These are phyloP conservation scores for Aschersonia sp. DNA, from an alignment of 2,329 filamentous ascomycete genomes.

Conservation along the genomic window DNA sequence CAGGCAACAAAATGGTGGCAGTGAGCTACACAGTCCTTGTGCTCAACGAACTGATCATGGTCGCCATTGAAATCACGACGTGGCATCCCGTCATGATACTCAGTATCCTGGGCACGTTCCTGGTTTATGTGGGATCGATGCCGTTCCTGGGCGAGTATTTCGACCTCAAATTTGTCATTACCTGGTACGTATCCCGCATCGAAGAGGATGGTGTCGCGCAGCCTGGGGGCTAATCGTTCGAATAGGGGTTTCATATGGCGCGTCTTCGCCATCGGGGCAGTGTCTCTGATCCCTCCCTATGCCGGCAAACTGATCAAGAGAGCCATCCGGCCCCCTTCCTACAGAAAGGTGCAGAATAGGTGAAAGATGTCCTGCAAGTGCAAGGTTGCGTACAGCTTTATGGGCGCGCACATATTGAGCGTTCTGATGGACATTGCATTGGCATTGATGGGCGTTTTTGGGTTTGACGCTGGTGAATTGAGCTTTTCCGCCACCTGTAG, in stretches of 20 bases:
- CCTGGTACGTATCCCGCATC: conserved; percentile 31
- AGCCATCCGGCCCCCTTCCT: conserved; percentile 82
- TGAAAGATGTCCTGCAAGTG: conserved; percentile 16
- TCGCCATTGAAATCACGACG: conserved; percentile 88
- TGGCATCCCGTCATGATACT: conserved; percentile 93
- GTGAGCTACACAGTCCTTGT: conserved; percentile 88
- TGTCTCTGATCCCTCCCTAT: conserved; percentile 78
- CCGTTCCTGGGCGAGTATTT: conserved; percentile 87
- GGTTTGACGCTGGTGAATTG: too few relatives aligned
- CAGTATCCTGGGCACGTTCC: conserved; percentile 66
- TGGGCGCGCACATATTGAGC: too few relatives aligned
- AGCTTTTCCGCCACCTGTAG: too few relatives aligned
- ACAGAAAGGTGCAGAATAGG: conserved; percentile 76
- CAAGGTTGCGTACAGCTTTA: too few relatives aligned
- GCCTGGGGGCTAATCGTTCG: not conserved
- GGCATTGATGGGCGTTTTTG: too few relatives aligned
- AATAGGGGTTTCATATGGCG: conserved; percentile 76
- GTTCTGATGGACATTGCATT: too few relatives aligned
- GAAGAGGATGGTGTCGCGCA: too few relatives aligned
- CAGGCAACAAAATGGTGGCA: conserved; percentile 64
- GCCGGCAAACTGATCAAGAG: conserved; percentile 72
- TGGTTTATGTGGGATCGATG: conserved; percentile 67
- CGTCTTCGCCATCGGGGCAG: conserved; percentile 62
- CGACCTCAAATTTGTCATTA: conserved; percentile 67
- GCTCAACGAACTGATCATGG: conserved; percentile 93